Evolutionary conservation across 2,329 filamentous ascomycete genomes (phyloP).

Genomic region (Annulohypoxylon truncatum): DNA sequence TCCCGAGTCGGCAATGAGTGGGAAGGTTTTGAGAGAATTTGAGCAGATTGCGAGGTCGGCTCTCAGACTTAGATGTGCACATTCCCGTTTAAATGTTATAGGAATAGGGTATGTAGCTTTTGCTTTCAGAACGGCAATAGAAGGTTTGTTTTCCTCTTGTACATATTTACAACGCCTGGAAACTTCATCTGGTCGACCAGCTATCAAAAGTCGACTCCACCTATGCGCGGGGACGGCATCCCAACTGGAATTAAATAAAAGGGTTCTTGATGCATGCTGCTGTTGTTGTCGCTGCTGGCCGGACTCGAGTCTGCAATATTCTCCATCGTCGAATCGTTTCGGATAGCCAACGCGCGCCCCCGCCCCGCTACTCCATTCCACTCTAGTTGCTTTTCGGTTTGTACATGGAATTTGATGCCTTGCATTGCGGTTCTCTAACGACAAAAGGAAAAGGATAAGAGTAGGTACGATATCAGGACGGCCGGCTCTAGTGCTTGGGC

Average conservation of each 20-base stretch:
- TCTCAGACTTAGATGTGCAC: not conserved
- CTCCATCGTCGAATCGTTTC: conserved; percentile 17
- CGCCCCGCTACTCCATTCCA: conserved; percentile 28
- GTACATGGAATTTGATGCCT: conserved; percentile 41
- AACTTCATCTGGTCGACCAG: conserved; percentile 15
- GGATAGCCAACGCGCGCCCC: conserved; percentile 32
- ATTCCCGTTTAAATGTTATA: not conserved
- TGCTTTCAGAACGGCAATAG: conserved; percentile 41
- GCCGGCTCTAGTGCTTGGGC: conserved; percentile 57
- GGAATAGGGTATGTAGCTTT: conserved; percentile 4
- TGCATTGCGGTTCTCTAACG: conserved; percentile 47
- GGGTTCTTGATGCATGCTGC: conserved; percentile 11
- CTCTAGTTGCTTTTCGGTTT: conserved; percentile 35
- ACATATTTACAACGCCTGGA: conserved; percentile 48
- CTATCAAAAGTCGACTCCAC: not conserved
- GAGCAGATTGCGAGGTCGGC: conserved; percentile 3
- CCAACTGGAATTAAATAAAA: conserved; percentile 12
- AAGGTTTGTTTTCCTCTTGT: conserved; percentile 45
- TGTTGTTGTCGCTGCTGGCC: conserved; percentile 1
- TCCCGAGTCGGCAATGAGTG: conserved; percentile 5
- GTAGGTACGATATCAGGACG: conserved; percentile 34
- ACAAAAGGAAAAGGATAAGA: conserved; percentile 53
- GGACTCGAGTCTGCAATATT: conserved; percentile 22
- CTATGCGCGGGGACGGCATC: conserved; percentile 11
- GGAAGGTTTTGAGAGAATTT: conserved; percentile 16